Evolutionary conservation across 2,329 filamentous ascomycete species (phyloP), one percentile per base, ranked within the genome.

Genomic region (Coleophoma cylindrospora): DNA sequence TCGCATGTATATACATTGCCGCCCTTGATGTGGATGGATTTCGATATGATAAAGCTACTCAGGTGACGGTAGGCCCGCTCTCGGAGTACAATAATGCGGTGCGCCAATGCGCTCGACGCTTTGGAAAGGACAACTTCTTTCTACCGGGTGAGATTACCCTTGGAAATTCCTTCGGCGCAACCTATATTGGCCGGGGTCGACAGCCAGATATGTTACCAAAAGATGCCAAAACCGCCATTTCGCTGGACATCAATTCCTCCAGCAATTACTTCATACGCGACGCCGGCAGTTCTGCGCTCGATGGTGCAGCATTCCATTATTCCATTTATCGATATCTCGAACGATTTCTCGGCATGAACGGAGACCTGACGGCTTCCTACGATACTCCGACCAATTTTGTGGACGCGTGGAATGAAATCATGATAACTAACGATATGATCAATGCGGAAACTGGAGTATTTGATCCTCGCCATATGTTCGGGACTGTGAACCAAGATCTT

Each of bases 21-120:
- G 77, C 74, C 54, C 69, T 86, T 19, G 82, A 86, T 59, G 77
- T 86, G 49, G 82, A 86, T 59, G 82, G 81, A 1, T 85, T 80
- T 60, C 76, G 82, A 46, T 82, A 83, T 64, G 82, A 86, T 67
- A 86, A 86, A 63, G 82, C 80, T 3, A 77, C 80, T 15, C 82
- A 85, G 58, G 74, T 79, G 9, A 84, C 82, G 0, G 74, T 84
- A 5, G 82, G 84, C 59, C 74, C 80, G 0, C 71, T 82, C 52
- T 80, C 73, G 3, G 73, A 77, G 40, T 84, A 80, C 61, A 79
- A 79, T n/a, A 66, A 70, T 21, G 72, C 74, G 6, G 76, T 82
- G 60, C 71, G 82, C 43, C 67, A 75, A 41, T 86, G 82, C 61
- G 82, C 81, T 14, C 64, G 8, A 64, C 66, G 19, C 19, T 66